Base-by-base conservation (phyloP, 371 early-diverging fungal genomes). In the Saksenaea oblongispora region DNA sequence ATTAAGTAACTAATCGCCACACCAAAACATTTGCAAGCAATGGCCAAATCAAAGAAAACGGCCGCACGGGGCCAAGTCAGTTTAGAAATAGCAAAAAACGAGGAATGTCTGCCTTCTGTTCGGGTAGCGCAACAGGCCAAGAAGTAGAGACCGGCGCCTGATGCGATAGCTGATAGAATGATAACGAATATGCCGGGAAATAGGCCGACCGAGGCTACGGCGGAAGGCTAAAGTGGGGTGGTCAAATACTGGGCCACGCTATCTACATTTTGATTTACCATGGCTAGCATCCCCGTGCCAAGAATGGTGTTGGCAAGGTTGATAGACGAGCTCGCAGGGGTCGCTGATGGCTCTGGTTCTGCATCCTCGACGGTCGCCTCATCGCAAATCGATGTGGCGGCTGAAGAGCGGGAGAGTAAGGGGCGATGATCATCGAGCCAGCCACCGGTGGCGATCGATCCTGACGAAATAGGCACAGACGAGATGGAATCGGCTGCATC, bases 21-120 rank as follows among this genome's bases (percentile, higher is more conserved):
- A 27, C 99, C 99, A 84, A 99, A 99, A 73, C 99, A 99, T 75
- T 99, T 99, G 70, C 99, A 81, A 34, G 99, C 99, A 67, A 99
- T 98, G 35, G 99, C 98, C 34, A 91, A 59, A 71, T 99, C 99
- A 69, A 99, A 97, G 41, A 90, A 86, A 17, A 96, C 78, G 5
- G 93, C 93, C 4, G 96, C 92, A 42, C 79, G 75, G 28, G 99
- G 99, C 79, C 98, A 97, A 11, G 96, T 97, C 58, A 94, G 78
- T 63, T 91, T 85, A 10, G 97, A 89, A 39, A 97, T 85, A 14
- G 93, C 87, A 74, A 93, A 94, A 73, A 98, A 98, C 11, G 95
- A 95, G 2, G 96, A 84, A 55, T 86, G 73, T 3, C 99, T 86
- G 7, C 93, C 90, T 18, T 80, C 73, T 10, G 92, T 89, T 42